These are phyloP conservation scores for Mucor racemosus DNA, from an alignment of 371 early-diverging fungal species.

Conservation along the genomic window DNA sequence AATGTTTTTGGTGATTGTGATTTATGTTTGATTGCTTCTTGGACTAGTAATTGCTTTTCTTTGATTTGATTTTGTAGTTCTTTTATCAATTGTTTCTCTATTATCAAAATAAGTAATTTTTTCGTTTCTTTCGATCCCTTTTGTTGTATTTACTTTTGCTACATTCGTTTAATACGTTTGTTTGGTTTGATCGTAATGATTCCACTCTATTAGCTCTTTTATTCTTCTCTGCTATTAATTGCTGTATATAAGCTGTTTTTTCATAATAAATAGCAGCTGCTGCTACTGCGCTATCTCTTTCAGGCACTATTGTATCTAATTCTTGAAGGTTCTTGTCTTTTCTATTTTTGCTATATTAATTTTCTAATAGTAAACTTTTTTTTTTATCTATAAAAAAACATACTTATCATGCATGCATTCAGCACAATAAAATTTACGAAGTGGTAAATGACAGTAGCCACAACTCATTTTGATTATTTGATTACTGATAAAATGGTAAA, in stretches of 20 bases:
- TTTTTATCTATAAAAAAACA: background rate
- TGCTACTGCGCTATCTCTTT: conserved; percentile 45
- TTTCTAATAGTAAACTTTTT: too few relatives aligned
- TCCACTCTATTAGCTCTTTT: conserved; percentile 36
- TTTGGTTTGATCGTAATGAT: conserved; percentile 35
- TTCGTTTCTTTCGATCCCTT: background rate
- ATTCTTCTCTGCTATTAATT: conserved; percentile 48
- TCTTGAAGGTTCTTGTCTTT: conserved; percentile 48
- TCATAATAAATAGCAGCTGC: conserved; percentile 43
- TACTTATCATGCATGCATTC: conserved; percentile 52
- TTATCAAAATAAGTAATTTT: background rate
- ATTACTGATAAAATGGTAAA: background rate
- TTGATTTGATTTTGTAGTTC: conserved; percentile 28
- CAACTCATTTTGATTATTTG: conserved; percentile 33
- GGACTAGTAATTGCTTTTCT: conserved; percentile 14
- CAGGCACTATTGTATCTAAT: conserved; percentile 33
- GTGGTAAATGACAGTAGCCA: conserved; percentile 46
- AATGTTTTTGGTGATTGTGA: background rate
- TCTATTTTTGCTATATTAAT: conserved; percentile 23
- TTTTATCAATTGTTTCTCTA: conserved; percentile 32
- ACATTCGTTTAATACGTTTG: conserved; percentile 31
- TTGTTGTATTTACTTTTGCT: conserved; percentile 8
- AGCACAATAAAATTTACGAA: conserved; percentile 49
- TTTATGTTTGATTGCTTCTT: conserved; percentile 13
- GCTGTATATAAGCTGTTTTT: conserved; percentile 44